A percentile compares a stretch with the other conserved stretches of the same genome.
phyloP scores from a whole-genome alignment of 208 protist species.

The Leishmania mexicana region DNA sequence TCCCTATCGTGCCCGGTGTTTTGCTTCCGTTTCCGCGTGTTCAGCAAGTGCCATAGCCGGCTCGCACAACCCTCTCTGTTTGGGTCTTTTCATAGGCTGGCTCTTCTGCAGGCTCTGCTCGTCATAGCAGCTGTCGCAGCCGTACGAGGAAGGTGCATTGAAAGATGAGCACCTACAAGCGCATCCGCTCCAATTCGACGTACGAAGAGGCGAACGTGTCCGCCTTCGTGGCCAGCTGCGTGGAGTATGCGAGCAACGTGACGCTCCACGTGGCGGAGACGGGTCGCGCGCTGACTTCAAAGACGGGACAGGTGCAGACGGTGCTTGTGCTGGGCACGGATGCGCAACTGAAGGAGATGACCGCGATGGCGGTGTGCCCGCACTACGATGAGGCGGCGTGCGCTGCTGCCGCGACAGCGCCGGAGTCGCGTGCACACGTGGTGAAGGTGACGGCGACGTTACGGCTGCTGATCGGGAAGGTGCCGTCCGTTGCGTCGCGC shows the following conservation, averaged over 20 bases:
- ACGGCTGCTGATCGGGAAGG: constrained; percentile 51
- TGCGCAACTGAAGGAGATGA: constrained; percentile 27
- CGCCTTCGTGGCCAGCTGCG: constrained; percentile 64
- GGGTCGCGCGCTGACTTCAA: constrained; percentile 1
- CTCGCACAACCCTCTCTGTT: not conserved
- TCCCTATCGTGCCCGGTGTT: not conserved
- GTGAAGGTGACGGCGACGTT: constrained; percentile 22
- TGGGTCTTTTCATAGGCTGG: not conserved
- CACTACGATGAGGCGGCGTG: constrained; percentile 12
- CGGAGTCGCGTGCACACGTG: constrained; percentile 24
- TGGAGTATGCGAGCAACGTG: constrained; percentile 57
- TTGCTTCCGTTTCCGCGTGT: not conserved
- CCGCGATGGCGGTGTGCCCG: constrained; percentile 3
- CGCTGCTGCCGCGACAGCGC: constrained; percentile 18
- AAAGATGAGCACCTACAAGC: constrained; percentile 42
- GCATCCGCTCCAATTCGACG: constrained; percentile 42
- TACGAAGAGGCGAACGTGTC: constrained; percentile 64
- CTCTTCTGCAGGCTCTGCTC: not conserved
- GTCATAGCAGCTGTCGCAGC: not conserved
- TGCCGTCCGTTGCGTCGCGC: constrained; percentile 55
- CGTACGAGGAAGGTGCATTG: not conserved
- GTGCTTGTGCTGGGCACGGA: constrained; percentile 63
- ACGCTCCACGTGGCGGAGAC: constrained; percentile 50
- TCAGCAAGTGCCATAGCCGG: not conserved
- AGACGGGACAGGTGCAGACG: constrained; percentile 14